Percentiles rank a stretch among this genome's conserved stretches.
These are phyloP conservation scores for Neurospora sp. DNA, from an alignment of 495 filamentous ascomycete species.

Conservation along the genomic window DNA sequence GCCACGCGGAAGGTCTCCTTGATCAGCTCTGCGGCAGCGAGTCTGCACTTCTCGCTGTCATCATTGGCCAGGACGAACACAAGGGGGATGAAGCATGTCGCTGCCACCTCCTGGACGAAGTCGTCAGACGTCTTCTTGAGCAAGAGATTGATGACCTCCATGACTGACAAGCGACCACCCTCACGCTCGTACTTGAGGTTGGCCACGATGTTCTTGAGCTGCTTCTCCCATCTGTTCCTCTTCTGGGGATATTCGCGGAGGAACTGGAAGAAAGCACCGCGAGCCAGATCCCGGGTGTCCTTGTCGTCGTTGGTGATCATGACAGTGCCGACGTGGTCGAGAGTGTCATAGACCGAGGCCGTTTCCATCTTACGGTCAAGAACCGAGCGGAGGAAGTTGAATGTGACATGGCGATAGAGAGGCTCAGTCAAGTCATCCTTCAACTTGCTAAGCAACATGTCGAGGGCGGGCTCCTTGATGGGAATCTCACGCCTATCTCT, in stretches of 20 bases:
- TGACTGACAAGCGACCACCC: conserved; percentile 78
- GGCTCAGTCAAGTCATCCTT: conserved; percentile 89
- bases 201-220: conserved; percentile 76
- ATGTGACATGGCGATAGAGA: conserved; percentile 78
- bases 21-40: conserved; percentile 70
- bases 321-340: conserved; percentile 79
- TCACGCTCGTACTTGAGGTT: conserved; percentile 86
- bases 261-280: conserved; percentile 88
- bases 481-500: conserved; percentile 64
- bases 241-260: conserved; percentile 89
- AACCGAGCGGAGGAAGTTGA: conserved; percentile 83
- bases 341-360: conserved; percentile 77
- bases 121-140: conserved; percentile 72
- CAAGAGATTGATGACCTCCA: conserved; percentile 79
- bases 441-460: conserved; percentile 72
- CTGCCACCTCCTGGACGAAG: conserved; percentile 69
- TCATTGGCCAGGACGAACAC: conserved; percentile 82
- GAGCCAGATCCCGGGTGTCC: conserved; percentile 72
- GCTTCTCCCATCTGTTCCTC: conserved; percentile 75
- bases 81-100: conserved; percentile 75
- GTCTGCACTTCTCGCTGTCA: conserved; percentile 72
- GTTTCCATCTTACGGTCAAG: conserved; percentile 78
- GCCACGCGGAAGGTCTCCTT: conserved; percentile 72
- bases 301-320: conserved; percentile 94
- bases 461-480: conserved; percentile 71